Evolutionary conservation across 2,329 filamentous ascomycete genomes (phyloP), one percentile per base, ranked within the genome.

Genomic region (Coniella vitis): DNA sequence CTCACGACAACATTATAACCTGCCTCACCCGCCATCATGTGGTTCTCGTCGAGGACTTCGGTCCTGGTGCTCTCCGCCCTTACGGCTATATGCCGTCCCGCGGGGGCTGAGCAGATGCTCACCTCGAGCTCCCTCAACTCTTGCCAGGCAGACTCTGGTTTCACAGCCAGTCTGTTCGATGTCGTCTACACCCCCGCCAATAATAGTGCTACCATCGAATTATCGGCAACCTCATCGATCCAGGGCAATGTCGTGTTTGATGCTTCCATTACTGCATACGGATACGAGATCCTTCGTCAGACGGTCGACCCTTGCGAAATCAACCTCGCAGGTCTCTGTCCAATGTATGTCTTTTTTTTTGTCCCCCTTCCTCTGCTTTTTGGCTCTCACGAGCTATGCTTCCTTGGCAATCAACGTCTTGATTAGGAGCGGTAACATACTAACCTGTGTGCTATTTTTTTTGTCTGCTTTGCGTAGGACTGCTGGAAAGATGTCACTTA

Each of bases 81-180:
- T 57, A 66, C 69, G 54, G 61, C 68, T 36, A 51, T 73, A 48
- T 56, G 66, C 34, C 63, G 78, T 45, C 68, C 78, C 52, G 75
- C 72, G 16, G 61, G 78, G 51, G 85, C 80, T 54, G 74, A 81
- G 62, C 76, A 75, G 55, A 73, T 88, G 61, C 86, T 97, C 60
- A 75, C 83, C 59, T 93, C 90, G 48, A 87, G 79, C 63, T 94
- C 90, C 21, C 78, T 96, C 58, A 90, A 87, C 66, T 78, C 86
- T 40, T 96, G 90, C 69, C 86, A 90, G 74, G 73, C 81, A 51
- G 84, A 91, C 67, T 91, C 87, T 22, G 84, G 83, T 61, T 94
- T 96, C 67, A 86, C 87, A 4, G 90, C 90, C 59, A 90, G 85
- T 58, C 76, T 93, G 51, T 95, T 96, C 79, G 85, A 94, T 58